Evolutionary conservation across 1,139 yeast genomes (phyloP).

Genomic region (Wickerhamomyces sp.): DNA sequence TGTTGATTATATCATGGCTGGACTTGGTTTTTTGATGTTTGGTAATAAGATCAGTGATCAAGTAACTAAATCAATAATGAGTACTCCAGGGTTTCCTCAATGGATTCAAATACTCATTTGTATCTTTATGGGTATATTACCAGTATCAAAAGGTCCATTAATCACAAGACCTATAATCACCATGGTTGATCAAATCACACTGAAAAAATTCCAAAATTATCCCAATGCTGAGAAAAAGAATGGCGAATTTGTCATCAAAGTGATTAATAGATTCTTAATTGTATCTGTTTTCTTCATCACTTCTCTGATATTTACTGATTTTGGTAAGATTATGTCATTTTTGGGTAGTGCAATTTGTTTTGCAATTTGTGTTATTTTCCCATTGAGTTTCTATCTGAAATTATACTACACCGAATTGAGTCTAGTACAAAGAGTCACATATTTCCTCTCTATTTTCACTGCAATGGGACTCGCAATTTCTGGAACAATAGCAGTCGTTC

Average conservation of each 20-base stretch:
- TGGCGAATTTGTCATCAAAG: slow-evolving; percentile 1
- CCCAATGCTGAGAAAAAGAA: neutral
- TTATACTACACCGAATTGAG: slow-evolving; percentile 14
- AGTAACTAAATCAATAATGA: slow-evolving; percentile 62
- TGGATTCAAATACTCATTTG: slow-evolving; percentile 54
- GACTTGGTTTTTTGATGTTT: slow-evolving; percentile 75
- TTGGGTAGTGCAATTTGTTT: slow-evolving; percentile 71
- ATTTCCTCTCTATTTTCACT: slow-evolving; percentile 5
- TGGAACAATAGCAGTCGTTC: slow-evolving; percentile 22
- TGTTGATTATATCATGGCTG: slow-evolving; percentile 62
- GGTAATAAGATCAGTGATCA: slow-evolving; percentile 65
- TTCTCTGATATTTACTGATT: slow-evolving; percentile 55
- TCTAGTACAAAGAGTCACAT: neutral
- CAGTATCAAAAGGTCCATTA: slow-evolving; percentile 73
- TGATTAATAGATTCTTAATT: slow-evolving; percentile 15
- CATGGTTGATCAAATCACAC: slow-evolving; percentile 41
- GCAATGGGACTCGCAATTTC: slow-evolving; percentile 12
- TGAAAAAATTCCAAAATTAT: slow-evolving; percentile 11
- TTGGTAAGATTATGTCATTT: slow-evolving; percentile 70
- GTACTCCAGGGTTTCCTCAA: slow-evolving; percentile 61
- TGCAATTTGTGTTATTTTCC: slow-evolving; percentile 66
- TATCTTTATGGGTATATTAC: slow-evolving; percentile 62
- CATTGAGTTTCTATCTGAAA: slow-evolving; percentile 56
- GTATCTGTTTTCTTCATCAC: slow-evolving; percentile 28
- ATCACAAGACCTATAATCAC: slow-evolving; percentile 72